These are phyloP conservation scores for Quercus ilex DNA, from an alignment of 306 rosid species.

Conservation along the genomic window DNA sequence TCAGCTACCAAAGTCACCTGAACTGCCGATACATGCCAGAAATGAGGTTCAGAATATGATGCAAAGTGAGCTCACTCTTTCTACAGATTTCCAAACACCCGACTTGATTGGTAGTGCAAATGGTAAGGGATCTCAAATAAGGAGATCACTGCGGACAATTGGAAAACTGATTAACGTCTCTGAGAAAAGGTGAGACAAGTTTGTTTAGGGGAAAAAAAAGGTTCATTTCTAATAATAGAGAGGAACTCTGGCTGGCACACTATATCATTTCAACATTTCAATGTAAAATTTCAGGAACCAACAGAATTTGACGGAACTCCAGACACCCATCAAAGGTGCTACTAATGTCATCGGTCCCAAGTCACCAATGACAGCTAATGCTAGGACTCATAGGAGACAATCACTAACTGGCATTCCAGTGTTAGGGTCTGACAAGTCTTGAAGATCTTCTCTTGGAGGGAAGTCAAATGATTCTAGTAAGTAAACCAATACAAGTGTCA, in stretches of 20 bases:
- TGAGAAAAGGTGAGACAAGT: conserved; percentile 58
- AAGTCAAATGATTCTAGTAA: conserved; percentile 48
- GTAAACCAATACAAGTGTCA: conserved; percentile 17
- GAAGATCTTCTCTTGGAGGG: conserved; percentile 81
- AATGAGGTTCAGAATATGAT: conserved; percentile 30
- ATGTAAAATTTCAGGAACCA: conserved; percentile 55
- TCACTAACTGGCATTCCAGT: conserved; percentile 66
- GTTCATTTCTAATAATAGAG: not conserved
- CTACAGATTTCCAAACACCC: conserved; percentile 43
- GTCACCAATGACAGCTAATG: conserved; percentile 41
- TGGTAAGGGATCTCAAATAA: conserved; percentile 79
- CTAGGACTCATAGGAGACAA: conserved; percentile 61
- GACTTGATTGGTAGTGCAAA: conserved; percentile 35
- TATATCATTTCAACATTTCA: not conserved
- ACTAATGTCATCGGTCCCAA: too few species aligned
- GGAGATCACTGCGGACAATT: conserved; percentile 79
- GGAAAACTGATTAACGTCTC: conserved; percentile 85
- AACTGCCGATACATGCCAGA: conserved; percentile 32
- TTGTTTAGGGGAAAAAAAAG: too few species aligned
- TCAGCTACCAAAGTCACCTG: conserved; percentile 61
- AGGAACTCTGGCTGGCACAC: not conserved
- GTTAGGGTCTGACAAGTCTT: conserved; percentile 35
- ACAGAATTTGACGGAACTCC: conserved; percentile 44
- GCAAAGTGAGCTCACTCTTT: conserved; percentile 21
- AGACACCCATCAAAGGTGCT: conserved; percentile 38